Conservation (phyloP, 2,329 filamentous ascomycete genomes). For the Exophiala calicioides region DNA sequence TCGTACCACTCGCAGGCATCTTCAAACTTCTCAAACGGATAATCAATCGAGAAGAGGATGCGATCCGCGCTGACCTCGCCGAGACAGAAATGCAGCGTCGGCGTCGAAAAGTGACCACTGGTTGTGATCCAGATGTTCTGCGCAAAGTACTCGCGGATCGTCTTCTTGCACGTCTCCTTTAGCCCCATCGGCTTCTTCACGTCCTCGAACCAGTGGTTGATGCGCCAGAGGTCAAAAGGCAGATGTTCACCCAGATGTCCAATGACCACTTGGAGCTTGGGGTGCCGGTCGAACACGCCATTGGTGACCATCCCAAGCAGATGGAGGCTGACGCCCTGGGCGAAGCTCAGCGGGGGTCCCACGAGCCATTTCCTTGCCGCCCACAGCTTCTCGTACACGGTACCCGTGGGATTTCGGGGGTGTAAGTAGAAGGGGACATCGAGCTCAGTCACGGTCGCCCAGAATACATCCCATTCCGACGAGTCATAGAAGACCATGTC, state of each 20-base stretch:
- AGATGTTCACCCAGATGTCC: constrained; percentile 34
- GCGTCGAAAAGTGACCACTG: constrained; percentile 43
- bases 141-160: constrained; percentile 47
- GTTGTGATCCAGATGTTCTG: constrained; percentile 47
- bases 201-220: constrained; percentile 37
- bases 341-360: constrained; percentile 33
- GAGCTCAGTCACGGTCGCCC: constrained; percentile 29
- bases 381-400: constrained; percentile 33
- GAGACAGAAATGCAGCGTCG: constrained; percentile 41
- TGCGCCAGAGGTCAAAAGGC: constrained; percentile 47
- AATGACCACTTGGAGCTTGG: constrained; percentile 33
- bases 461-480: constrained; percentile 56
- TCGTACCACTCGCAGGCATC: constrained; percentile 34
- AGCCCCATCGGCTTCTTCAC: constrained; percentile 32
- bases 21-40: constrained; percentile 30
- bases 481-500: constrained; percentile 66
- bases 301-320: constrained; percentile 34
- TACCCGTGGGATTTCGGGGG: constrained; percentile 47
- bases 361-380: constrained; percentile 32
- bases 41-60: constrained; percentile 46
- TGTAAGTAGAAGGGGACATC: constrained; percentile 35
- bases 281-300: constrained; percentile 34
- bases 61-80: constrained; percentile 42
- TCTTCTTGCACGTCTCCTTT: constrained; percentile 45
- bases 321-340: constrained; percentile 33